Conservation (phyloP, 2,329 filamentous ascomycete genomes). For the Claviceps sp. region DNA sequence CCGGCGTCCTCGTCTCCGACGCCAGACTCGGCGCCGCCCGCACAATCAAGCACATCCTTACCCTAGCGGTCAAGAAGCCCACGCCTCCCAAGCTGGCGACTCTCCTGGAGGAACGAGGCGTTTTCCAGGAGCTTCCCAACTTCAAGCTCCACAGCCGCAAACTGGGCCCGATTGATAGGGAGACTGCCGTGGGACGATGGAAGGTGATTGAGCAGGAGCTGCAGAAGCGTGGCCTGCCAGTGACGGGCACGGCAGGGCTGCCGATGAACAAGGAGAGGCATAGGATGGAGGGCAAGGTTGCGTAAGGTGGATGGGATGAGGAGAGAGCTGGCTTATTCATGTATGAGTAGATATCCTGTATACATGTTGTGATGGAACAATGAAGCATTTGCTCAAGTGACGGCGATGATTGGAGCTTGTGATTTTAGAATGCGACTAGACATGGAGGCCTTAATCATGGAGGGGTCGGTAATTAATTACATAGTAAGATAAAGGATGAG, state of each 20-base stretch:
- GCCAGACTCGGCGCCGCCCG: slow-evolving; percentile 43
- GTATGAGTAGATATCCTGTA: neutral
- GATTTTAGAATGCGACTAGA: no score
- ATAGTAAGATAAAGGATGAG: no score
- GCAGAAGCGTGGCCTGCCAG: slow-evolving; percentile 44
- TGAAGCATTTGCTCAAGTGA: neutral
- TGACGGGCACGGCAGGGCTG: slow-evolving; percentile 31
- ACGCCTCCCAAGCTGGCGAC: slow-evolving; percentile 51
- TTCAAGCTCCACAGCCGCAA: slow-evolving; percentile 52
- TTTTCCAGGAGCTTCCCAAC: slow-evolving; percentile 47
- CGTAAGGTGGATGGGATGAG: neutral
- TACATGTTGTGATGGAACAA: no score
- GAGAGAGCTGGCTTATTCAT: neutral
- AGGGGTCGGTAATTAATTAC: no score
- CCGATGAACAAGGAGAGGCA: slow-evolving; percentile 28
- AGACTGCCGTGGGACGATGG: slow-evolving; percentile 59
- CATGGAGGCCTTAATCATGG: no score
- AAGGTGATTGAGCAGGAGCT: slow-evolving; percentile 68
- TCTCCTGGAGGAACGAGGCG: slow-evolving; percentile 32
- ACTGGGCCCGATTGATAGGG: slow-evolving; percentile 57
- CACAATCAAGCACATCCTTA: slow-evolving; percentile 41
- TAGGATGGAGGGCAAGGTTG: slow-evolving; percentile 28
- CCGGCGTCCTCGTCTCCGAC: slow-evolving; percentile 65
- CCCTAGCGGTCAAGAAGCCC: slow-evolving; percentile 36
- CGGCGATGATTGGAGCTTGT: no score